Percentiles rank a stretch among this genome's conserved stretches.
phyloP scores from a whole-genome alignment of 2,329 filamentous ascomycete species.

The Trichoderma gracile region DNA sequence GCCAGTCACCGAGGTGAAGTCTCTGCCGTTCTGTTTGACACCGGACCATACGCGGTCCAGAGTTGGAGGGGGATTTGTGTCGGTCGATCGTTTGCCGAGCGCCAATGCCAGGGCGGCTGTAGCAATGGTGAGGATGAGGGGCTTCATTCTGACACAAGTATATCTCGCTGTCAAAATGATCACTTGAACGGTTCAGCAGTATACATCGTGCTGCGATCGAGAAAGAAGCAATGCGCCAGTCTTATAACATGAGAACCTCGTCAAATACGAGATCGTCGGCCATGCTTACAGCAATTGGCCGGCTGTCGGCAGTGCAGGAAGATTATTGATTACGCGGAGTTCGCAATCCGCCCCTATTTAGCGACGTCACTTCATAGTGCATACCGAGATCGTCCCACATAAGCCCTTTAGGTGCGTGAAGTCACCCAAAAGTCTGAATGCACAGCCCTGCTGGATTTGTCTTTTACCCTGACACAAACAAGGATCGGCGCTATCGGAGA shows the following conservation, averaged over 20 bases:
- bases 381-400: neutral
- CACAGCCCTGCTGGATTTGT: no score
- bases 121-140: neutral
- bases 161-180: neutral
- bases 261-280: neutral
- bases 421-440: neutral
- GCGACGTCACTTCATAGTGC: neutral
- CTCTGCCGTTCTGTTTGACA: conserved; percentile 33
- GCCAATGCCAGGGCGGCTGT: neutral
- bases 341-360: neutral
- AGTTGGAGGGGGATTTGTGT: neutral
- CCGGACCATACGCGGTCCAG: conserved; percentile 33
- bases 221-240: neutral
- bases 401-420: no score
- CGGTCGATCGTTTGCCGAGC: neutral
- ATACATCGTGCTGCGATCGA: neutral
- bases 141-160: neutral
- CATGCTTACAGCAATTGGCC: no score
- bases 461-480: no score
- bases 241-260: neutral
- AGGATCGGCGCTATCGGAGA: no score
- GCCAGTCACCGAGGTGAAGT: conserved; percentile 35
- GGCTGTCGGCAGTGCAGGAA: neutral
- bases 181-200: neutral
- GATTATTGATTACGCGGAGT: no score